Base-by-base conservation (phyloP, 352 stramenopile species). In the Detonula confervacea region DNA sequence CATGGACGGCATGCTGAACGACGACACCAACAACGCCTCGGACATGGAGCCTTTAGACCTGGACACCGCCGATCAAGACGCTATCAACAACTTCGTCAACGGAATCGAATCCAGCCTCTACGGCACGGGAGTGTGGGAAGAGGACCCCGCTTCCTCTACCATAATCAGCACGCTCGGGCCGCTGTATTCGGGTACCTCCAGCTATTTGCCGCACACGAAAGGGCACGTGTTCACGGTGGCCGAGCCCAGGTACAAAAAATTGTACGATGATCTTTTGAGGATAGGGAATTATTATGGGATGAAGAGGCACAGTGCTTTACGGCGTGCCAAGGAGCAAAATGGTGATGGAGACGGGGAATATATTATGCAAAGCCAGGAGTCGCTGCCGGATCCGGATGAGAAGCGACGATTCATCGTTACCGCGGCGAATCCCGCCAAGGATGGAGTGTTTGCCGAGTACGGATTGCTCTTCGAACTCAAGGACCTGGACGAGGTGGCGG, bases 401-500 rank as follows among this genome's bases (percentile, higher is more conserved):
- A 69, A 68, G 56, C 54, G 64, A 39, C 7, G 61, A 46, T 81
- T 81, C 18, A 81, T 81, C 16, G 72, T 81, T 2, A 81, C 63
- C 0, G 64, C 60, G 4, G 33, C 61, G 8, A 68, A 73, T 66
- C 72, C 72, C 33, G 18, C 20, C 7, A 42, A 81, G 39, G 72
- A 81, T 22, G 72, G 72, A 51, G 72, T 74, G 25, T 75, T 81
- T 33, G 63, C 72, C 9, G 63, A 81, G 29, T 81, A 81, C 55
- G 63, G 72, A 30, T 14, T 81, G 8, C 24, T 81, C 22, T 75
- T 81, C n/a, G 63, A 81, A 57, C 51, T 81, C 12, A 52, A 51
- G 12, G 72, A 81, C 55, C 70, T 81, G 46, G 72, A 81, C 70
- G 63, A 81, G 47, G 33, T 81, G 2, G 56, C 55, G 5, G 63